Evolutionary conservation across 1,284 basidiomycete genomes (phyloP), one percentile per base, ranked within the genome.

Genomic region (Apiotrichum montevideense): DNA sequence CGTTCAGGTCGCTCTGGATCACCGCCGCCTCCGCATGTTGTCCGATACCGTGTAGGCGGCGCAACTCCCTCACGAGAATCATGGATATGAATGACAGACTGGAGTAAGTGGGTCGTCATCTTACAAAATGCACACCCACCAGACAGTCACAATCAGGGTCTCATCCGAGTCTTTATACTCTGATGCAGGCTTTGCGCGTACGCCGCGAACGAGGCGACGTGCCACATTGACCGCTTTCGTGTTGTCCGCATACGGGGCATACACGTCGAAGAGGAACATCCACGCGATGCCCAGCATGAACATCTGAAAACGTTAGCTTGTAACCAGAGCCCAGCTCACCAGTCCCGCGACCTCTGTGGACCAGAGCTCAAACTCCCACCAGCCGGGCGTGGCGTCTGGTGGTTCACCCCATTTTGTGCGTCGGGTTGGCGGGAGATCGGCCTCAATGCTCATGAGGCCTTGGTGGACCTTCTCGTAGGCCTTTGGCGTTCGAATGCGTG

Each of bases 251-350:
- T 59, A 65, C 47, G 66, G 72, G 4, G 66, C 59, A 49, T 59
- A 70, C 11, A 71, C 66, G 46, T 74, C 72, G 29, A 66, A 68
- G 5, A 72, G 52, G 61, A 71, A 72, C 72, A 74, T 74, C 71
- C 70, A 71, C 1, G 69, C 61, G 46, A 68, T 70, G 13, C 72
- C 72, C 2, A 71, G 51, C 29, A 72, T 60, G 51, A 71, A 69
- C 33, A 69, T 66, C 72, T 73, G 35, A 4, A 4, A 37, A 13
- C 6, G n/a, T 37, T 4, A 35, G 34, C 46, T 5, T 5, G 9
- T 5, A 34, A 6, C 44, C 3, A 13, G 11, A 34, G 2, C 33
- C n/a, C 1, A 6, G 65, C 71, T 58, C 46, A 71, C 71, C 55
- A 71, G 49, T 63, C 55, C 35, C 4, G 47, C 15, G 1, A 63